Base-by-base conservation (phyloP, 768 basidiomycete species). In the Cystobasidium ongulense region DNA sequence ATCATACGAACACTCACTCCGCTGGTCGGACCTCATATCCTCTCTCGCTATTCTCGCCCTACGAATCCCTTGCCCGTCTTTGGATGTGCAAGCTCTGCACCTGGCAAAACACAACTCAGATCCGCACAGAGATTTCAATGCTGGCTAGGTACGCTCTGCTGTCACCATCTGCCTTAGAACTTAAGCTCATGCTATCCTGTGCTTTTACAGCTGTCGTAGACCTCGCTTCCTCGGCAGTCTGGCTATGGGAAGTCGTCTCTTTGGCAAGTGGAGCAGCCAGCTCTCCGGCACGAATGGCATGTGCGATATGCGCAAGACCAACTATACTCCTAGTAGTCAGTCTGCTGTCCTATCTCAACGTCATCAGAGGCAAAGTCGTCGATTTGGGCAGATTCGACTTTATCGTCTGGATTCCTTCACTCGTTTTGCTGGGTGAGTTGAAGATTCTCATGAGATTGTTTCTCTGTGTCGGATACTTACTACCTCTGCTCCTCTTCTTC, bases 171-270 rank as follows among this genome's bases (percentile, higher is more conserved):
- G 27, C 10, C 35, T 25, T 11, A 7, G 27, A 31, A 8, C 23
- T 31, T 7, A 57, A 8, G 53, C 23, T 31, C 7, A 57, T 35
- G 62, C 7, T 66, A 36, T 66, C 15, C 52, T n/a, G n/a, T 23
- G 8, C 8, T 29, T 29, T 54, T 59, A 59, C 43, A 53, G 68
- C 68, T 29, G 21, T 71, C 33, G 29, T 71, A 8, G 65, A 67
- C 31, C 50, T 71, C 35, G 31, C 68, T 18, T 54, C 68, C 29
- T 71, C 33, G 5, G 68, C 57, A 7, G 53, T 59, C 25, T 71
- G 68, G 68, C 54, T 71, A 1, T 71, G 68, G 68, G 68, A 71
- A 43, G 68, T 71, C 29, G 31, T 71, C 53, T 52, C 68, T 10
- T 27, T 71, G 25, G 53, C 68, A n/a, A 23, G 23, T 59, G 53